phyloP scores from a whole-genome alignment of 345 rosid genomes.

The Syzygium aqueum region DNA sequence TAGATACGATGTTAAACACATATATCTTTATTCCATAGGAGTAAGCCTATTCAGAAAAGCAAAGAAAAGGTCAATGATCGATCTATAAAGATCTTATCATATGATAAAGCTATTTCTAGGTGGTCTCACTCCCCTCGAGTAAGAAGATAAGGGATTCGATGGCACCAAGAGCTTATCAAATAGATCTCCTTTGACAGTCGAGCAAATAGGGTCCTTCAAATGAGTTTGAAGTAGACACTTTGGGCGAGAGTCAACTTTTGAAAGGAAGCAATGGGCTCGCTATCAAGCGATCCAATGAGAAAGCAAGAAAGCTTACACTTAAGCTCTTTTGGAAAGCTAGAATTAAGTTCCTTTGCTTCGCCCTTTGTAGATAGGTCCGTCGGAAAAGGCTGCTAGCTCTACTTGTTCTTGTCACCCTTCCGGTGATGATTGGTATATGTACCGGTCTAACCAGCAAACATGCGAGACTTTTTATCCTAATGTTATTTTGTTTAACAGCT shows the following conservation, averaged over 20 bases:
- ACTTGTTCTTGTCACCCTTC: neutral
- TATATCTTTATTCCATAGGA: too few relatives aligned
- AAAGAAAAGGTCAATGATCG: neutral
- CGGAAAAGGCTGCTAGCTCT: neutral
- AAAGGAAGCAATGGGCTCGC: neutral
- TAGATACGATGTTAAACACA: too few relatives aligned
- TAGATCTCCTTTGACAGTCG: neutral
- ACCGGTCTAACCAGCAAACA: neutral
- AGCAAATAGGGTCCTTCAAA: neutral
- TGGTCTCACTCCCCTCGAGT: neutral
- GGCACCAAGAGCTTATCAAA: neutral
- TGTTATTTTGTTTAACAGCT: neutral
- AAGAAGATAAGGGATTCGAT: neutral
- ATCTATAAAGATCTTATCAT: neutral
- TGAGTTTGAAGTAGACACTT: neutral
- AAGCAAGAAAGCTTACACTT: neutral
- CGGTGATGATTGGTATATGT: neutral
- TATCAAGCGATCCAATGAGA: neutral
- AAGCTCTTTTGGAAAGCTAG: neutral
- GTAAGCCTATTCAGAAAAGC: neutral
- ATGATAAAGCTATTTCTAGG: neutral
- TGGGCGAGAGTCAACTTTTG: neutral
- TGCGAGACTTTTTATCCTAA: neutral
- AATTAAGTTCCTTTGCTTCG: neutral
- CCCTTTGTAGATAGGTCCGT: neutral